Evolutionary conservation across 164 flowering plant species (phyloP), one percentile per base, ranked within the genome.

Genomic region (Amborella trichopoda): DNA sequence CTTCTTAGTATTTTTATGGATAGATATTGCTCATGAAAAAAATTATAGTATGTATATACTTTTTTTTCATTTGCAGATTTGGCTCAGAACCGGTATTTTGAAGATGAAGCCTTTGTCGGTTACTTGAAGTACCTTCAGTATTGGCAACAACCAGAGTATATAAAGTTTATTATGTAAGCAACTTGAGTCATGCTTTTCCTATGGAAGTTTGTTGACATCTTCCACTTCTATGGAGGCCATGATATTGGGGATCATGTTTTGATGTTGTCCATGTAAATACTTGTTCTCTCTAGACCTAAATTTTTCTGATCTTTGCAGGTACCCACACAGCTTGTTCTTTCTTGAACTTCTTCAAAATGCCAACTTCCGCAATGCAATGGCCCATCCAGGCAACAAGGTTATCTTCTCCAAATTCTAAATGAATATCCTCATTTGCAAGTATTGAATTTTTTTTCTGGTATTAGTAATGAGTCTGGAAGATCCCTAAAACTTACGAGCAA

Each of bases 41-140:
- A n/a, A n/a, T n/a, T n/a, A n/a, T n/a, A n/a, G n/a, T n/a, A n/a
- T n/a, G n/a, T n/a, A n/a, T n/a, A n/a, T n/a, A n/a, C n/a, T n/a
- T n/a, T n/a, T n/a, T n/a, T n/a, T n/a, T n/a, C n/a, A n/a, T n/a
- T 9, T 61, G 54, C 66, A 91, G 96, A 93, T 77, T 64, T 93
- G 67, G 99, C 99, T 54, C 99, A 93, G 47, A 88, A 93, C 53
- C 80, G 95, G 16, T 91, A 84, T 61, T 82, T 91, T 62, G 99
- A 91, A 66, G 96, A 91, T 68, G 99, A 91, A 69, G 96, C 99
- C n/a, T 91, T 91, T 61, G 82, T 87, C 68, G 95, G 99, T 28
- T 91, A 91, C 68, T 67, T 91, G 73, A 84, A 84, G 33, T 91
- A 91, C 64, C 83, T 91, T 56, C 93, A 75, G 44, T 87, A 91